Evolutionary conservation across 2,329 filamentous ascomycete species (phyloP).

Genomic region (Colletotrichum cuscutae): DNA sequence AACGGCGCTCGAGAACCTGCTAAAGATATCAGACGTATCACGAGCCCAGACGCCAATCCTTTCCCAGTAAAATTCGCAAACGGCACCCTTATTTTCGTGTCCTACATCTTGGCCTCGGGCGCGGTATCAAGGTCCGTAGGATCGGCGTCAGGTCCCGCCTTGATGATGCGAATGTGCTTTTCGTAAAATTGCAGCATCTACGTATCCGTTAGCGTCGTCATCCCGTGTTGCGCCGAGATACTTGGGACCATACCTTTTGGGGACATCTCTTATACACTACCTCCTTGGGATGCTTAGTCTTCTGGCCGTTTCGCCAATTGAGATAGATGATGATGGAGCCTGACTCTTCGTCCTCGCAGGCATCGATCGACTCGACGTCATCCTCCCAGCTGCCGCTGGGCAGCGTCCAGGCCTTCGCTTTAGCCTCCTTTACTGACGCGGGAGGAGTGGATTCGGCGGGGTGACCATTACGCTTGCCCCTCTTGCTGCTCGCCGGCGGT

Average conservation of each 20-base stretch:
- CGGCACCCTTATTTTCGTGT: neutral
- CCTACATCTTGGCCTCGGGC: neutral
- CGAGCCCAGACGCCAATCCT: neutral
- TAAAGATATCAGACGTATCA: neutral
- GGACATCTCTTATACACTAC: slow-evolving; percentile 81
- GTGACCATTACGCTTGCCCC: slow-evolving; percentile 60
- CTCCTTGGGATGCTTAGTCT: slow-evolving; percentile 77
- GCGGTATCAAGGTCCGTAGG: slow-evolving; percentile 34
- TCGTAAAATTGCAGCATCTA: slow-evolving; percentile 72
- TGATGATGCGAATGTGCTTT: slow-evolving; percentile 64
- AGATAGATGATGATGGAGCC: slow-evolving; percentile 74
- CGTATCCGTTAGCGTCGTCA: neutral
- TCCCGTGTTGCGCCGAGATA: neutral
- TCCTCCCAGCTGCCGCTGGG: slow-evolving; percentile 83
- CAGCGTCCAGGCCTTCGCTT: slow-evolving; percentile 66
- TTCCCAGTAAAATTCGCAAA: neutral
- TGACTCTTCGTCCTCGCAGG: slow-evolving; percentile 72
- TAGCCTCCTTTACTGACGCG: slow-evolving; percentile 49
- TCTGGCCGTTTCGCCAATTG: slow-evolving; percentile 78
- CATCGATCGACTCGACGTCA: slow-evolving; percentile 75
- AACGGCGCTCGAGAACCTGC: neutral
- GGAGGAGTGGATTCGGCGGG: slow-evolving; percentile 61
- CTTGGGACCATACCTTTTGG: slow-evolving; percentile 67
- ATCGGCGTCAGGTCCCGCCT: slow-evolving; percentile 40
- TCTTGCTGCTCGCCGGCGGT: slow-evolving; percentile 54